Base-by-base conservation (phyloP, 2,329 filamentous ascomycete species). In the Sporothrix phasma region DNA sequence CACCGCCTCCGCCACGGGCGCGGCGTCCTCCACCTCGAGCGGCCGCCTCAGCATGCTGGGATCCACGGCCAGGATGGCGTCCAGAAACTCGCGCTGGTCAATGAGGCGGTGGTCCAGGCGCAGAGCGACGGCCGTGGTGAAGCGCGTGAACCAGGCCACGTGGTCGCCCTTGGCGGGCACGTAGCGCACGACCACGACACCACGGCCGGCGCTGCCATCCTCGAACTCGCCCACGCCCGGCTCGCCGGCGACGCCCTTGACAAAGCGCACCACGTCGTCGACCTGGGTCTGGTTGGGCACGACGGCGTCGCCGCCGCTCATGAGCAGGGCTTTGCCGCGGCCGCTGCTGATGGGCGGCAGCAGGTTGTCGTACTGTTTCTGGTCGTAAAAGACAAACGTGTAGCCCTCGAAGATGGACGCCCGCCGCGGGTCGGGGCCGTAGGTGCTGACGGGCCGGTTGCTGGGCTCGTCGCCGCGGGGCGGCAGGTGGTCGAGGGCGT, bases 11-110 rank as follows among this genome's bases (percentile, higher is more conserved):
- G 19, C 13, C 22, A 22, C 15, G 1, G 8, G 22, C 17, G 58
- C 7, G 24, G 41, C 67, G 8, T 69, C 74, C 59, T 79, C 79
- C 46, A 83, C 76, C 68, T 88, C 81, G 2, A 95, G 80, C 5
- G 86, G 82, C 43, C 86, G 83, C 65, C 89, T 86, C 22, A 97
- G 78, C 49, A 83, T 81, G 65, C 82, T 84, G 6, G 90, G 84
- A 75, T 97, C 88, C 60, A 88, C 88, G n/a, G 80, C 85, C 31
- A 97, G 76, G 53, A 99, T 94, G 1, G 89, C 89, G 73, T 96
- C 91, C 2, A 99, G 80, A 67, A 99, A 96, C 70, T 97, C 92
- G 65, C 88, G 92, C 71, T 97, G 92, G 69, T 93, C 86, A 62
- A 97, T 87, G 2, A 92, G 86, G 3, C 91, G 85, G 72, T 96